These are phyloP conservation scores for Corrigiola litoralis DNA, from an alignment of 179 eudicot species.

Conservation along the genomic window DNA sequence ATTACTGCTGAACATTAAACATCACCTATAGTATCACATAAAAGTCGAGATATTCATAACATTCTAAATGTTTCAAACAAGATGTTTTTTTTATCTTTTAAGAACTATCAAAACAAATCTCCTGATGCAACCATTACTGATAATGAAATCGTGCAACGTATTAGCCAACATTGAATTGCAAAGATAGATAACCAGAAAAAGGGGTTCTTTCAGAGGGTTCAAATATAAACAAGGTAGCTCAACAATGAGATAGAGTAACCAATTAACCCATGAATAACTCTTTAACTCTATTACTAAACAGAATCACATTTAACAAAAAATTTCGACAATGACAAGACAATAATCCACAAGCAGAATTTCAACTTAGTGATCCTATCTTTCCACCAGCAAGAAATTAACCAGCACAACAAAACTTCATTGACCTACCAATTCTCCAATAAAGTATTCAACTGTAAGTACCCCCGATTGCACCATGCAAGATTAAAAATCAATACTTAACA, in stretches of 20 bases:
- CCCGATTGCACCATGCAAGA: too few relatives aligned
- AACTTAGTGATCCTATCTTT: not conserved
- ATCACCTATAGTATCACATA: too few relatives aligned
- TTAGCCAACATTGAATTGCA: not conserved
- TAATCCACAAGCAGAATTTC: not conserved
- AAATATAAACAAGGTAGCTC: too few relatives aligned
- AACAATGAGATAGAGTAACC: not conserved
- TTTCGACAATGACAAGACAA: not conserved
- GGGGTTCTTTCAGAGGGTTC: not conserved
- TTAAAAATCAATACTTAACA: too few relatives aligned
- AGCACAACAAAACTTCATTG: not conserved
- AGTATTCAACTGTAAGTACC: not conserved
- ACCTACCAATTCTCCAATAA: not conserved
- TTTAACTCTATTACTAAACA: not conserved
- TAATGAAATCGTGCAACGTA: not conserved
- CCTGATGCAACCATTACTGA: not conserved
- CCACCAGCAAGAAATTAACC: not conserved
- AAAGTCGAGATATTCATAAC: too few relatives aligned
- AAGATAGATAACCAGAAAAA: not conserved
- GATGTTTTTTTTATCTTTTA: too few relatives aligned
- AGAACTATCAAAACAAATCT: not conserved
- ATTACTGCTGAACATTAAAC: too few relatives aligned
- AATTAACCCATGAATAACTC: not conserved
- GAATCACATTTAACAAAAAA: not conserved
- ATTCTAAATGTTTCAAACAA: too few relatives aligned